Evolutionary conservation across 352 stramenopile genomes (phyloP), one percentile per base, ranked within the genome.

Genomic region (Globisporangium ultimum): DNA sequence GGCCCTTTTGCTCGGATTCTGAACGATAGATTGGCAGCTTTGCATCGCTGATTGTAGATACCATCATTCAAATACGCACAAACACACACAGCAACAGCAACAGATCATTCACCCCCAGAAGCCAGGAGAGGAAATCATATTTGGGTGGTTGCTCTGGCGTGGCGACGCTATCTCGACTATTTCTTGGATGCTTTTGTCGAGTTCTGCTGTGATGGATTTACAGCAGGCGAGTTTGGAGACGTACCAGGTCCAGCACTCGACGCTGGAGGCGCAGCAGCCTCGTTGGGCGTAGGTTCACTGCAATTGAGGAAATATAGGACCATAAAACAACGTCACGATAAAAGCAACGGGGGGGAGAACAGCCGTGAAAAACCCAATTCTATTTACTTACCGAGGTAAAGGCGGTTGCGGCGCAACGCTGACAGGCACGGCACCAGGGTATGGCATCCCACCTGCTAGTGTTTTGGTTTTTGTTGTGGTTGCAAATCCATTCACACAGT

Each of bases 381-480:
- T 32, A 32, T 32, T 32, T 32, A 58, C 62, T 49, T 60, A 74
- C 51, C 66, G 76, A 59, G 76, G 76, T 45, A 86, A 63, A 53
- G 71, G 76, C 32, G 73, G 73, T 59, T 81, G 72, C 64, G 67
- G 66, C 66, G 60, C 63, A 63, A 68, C 53, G 38, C 61, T 54
- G 40, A 60, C 57, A 11, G 48, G 48, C 24, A 53, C 54, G 13
- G 53, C 60, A 40, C 59, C 67, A 20, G 66, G 47, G 24, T 78
- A 80, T 42, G 72, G 68, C 63, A 75, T 66, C 13, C 62, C 62
- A 17, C 61, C 63, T 69, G 22, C 24, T 32, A 32, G 24, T 32
- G 24, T 32, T 32, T 32, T 32, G 24, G 24, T 32, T 32, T 32
- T 32, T 32, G 24, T 32, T 32, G 24, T 32, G 24, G 5, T 32